Evolutionary conservation across 2,329 filamentous ascomycete species (phyloP).

Genomic region (Beauveria brongniartii): DNA sequence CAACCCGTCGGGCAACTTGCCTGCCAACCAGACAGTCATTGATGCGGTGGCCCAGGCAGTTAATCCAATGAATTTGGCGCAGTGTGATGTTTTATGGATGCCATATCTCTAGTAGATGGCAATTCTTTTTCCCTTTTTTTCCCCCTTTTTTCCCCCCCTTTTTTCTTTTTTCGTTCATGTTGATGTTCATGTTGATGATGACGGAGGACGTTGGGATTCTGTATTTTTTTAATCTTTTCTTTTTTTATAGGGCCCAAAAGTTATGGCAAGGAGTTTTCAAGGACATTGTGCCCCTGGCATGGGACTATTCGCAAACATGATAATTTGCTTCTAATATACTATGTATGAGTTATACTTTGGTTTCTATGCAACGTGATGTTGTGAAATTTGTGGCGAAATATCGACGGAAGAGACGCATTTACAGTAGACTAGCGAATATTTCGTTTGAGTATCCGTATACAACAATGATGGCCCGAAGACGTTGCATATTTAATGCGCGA

Average conservation of each 20-base stretch:
- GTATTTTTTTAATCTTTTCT: background rate
- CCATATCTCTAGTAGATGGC: constrained; percentile 61
- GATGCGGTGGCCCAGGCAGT: constrained; percentile 89
- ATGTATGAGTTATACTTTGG: background rate
- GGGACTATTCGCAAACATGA: background rate
- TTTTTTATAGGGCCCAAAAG: background rate
- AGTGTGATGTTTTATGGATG: constrained; percentile 96
- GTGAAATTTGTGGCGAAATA: no score
- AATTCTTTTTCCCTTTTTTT: background rate
- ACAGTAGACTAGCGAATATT: no score
- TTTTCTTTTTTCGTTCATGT: background rate
- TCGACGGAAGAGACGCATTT: no score
- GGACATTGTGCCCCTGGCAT: background rate
- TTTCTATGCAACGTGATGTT: background rate
- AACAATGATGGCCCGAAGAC: no score
- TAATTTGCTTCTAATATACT: background rate
- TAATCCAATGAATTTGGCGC: constrained; percentile 79
- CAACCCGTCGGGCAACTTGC: constrained; percentile 68
- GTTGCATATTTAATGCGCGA: no score
- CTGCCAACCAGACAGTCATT: constrained; percentile 94
- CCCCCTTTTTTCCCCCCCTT: background rate
- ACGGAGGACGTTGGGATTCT: background rate
- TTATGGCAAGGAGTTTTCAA: constrained; percentile 3
- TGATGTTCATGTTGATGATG: constrained; percentile 1
- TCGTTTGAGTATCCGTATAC: no score